Base-by-base conservation (phyloP, 192 early-diverging fungal genomes). In the Rhizoclosmatium globosum region DNA sequence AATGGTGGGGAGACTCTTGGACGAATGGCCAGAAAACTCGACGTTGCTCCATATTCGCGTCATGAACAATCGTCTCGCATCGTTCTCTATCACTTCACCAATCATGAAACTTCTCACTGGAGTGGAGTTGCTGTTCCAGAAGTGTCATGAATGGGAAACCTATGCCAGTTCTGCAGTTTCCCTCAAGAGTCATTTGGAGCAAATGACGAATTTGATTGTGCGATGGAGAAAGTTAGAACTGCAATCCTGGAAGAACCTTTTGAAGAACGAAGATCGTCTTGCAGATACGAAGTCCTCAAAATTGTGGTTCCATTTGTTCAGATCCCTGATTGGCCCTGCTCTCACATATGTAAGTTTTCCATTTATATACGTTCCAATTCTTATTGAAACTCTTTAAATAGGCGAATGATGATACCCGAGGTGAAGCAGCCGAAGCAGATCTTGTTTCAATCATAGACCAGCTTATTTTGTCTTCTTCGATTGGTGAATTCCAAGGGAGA, bases 161-260 rank as follows among this genome's bases (percentile, higher is more conserved):
- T 96, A 94, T 72, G 95, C 97, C 9, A 91, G 91, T 73, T 84
- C 89, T 19, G 93, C 95, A 31, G 91, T 94, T 39, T 94, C 95
- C 6, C 73, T 98, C 44, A 89, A 92, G 48, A 78, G 82, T 43
- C 87, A 92, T 53, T 89, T 92, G 66, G 89, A 92, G 6, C 90
- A 92, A 13, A 85, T 96, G 0, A 91, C 91, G 2, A 45, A 68
- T 2, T 77, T 96, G 64, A 95, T 99, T 58, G 89, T 98, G 0
- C 84, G 88, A 23, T 99, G 98, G 98, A 87, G 98, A 67, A 94
- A 96, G 85, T 79, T 93, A 2, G 98, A 99, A 83, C 85, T 99
- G 23, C 91, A 91, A 60, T 87, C 92, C 68, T 99, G 98, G 98
- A 91, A 92, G 47, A 91, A 95, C 47, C 76, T 99, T 46, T 84